Evolutionary conservation across 805 yeast species (phyloP).

Genomic region (Alloascoidea hylecoeti): DNA sequence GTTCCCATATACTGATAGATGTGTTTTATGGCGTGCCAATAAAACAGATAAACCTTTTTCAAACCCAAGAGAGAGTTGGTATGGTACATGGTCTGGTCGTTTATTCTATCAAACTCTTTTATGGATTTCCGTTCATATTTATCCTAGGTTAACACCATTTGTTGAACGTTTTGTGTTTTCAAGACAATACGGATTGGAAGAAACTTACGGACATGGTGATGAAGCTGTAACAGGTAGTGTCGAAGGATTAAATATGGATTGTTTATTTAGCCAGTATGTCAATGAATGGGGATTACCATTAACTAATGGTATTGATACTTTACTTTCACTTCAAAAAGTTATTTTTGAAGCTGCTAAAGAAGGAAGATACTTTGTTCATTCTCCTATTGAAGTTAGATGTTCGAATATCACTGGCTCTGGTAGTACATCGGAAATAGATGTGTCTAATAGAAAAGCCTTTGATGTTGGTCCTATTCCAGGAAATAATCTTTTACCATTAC

Average conservation of each 20-base stretch:
- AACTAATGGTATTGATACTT: constrained; percentile 12
- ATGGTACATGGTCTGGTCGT: constrained; percentile 72
- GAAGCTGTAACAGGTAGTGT: constrained; percentile 68
- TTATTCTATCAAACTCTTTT: constrained; percentile 65
- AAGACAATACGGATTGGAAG: constrained; percentile 70
- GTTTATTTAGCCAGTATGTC: constrained; percentile 85
- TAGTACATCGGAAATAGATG: constrained; percentile 5
- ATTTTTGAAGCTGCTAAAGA: constrained; percentile 43
- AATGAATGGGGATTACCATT: constrained; percentile 97
- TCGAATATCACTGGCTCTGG: constrained; percentile 55
- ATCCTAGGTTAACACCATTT: constrained; percentile 68
- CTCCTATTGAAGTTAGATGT: constrained; percentile 90
- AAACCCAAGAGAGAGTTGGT: constrained; percentile 53
- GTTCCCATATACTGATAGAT: constrained; percentile 85
- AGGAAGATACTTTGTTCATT: constrained; percentile 74
- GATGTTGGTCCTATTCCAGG: constrained; percentile 68
- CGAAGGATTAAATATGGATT: constrained; percentile 89
- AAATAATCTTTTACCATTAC: constrained; percentile 63
- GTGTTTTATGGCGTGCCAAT: constrained; percentile 83
- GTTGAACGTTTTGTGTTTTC: constrained; percentile 77
- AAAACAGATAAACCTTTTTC: constrained; percentile 55
- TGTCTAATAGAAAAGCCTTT: too few relatives aligned
- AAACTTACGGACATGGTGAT: constrained; percentile 46
- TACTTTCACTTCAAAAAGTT: constrained; percentile 39
- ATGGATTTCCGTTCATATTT: constrained; percentile 62